A percentile compares a stretch with the other conserved stretches of the same genome.
Conservation (phyloP, 2,329 filamentous ascomycete genomes). For the Penicillium freii region DNA sequence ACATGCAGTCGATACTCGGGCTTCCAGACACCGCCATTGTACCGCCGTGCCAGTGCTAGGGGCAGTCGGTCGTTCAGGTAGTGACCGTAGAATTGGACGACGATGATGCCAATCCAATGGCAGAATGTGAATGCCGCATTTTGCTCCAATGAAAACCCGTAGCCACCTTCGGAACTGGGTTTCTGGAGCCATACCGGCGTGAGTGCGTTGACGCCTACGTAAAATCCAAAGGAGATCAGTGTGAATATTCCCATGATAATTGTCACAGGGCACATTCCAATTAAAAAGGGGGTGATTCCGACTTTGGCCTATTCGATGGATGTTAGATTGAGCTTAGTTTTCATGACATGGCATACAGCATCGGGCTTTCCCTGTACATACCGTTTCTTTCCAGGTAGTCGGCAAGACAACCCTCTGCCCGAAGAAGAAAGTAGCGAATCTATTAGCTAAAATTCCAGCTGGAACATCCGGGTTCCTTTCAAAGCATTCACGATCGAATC, state of each 20-base stretch:
- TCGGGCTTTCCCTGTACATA: slow-evolving; percentile 1
- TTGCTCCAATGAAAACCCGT: slow-evolving; percentile 44
- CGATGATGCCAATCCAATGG: slow-evolving; percentile 43
- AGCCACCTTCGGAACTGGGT: slow-evolving; percentile 39
- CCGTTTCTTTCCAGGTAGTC: slow-evolving; percentile 26
- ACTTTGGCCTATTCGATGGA: slow-evolving; percentile 13
- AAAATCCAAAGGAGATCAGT: slow-evolving; percentile 38
- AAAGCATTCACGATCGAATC: slow-evolving; percentile 30
- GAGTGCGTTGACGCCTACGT: slow-evolving; percentile 35
- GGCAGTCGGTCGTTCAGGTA: slow-evolving; percentile 43
- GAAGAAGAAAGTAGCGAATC: slow-evolving; percentile 30
- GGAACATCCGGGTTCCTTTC: slow-evolving; percentile 20
- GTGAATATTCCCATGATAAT: slow-evolving; percentile 41
- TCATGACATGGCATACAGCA: not conserved
- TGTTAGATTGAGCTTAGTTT: not conserved
- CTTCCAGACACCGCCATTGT: slow-evolving; percentile 33
- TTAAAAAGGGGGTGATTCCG: slow-evolving; percentile 28
- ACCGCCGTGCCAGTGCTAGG: slow-evolving; percentile 31
- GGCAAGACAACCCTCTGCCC: slow-evolving; percentile 23
- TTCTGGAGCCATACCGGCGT: slow-evolving; percentile 43
- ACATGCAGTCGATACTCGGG: slow-evolving; percentile 37
- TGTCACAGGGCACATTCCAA: slow-evolving; percentile 37
- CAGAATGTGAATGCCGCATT: slow-evolving; percentile 43
- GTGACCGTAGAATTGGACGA: slow-evolving; percentile 39
- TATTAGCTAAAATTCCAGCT: slow-evolving; percentile 20